phyloP scores from a whole-genome alignment of 371 early-diverging fungal species.

The Funneliformis caledonium region DNA sequence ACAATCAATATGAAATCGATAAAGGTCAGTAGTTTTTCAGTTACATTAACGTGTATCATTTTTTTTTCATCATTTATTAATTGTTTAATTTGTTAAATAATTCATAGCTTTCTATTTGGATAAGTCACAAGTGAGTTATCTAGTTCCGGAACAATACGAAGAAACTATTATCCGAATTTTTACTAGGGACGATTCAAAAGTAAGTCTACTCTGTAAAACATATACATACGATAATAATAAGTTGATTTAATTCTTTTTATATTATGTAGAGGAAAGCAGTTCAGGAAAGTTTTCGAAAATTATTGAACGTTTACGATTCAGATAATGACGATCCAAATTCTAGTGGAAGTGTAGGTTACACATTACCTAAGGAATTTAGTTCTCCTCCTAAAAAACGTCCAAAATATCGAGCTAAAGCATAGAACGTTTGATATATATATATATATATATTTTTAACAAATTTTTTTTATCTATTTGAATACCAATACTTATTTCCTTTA shows the following conservation, averaged over 20 bases:
- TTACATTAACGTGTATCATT: background rate
- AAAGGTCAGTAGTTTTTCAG: slow-evolving; percentile 46
- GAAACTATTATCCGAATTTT: slow-evolving; percentile 74
- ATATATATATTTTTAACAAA: too few relatives aligned
- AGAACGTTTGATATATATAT: too few relatives aligned
- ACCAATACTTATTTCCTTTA: too few relatives aligned
- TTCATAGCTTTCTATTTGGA: slow-evolving; percentile 53
- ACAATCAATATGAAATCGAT: slow-evolving; percentile 63
- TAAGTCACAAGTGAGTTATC: slow-evolving; percentile 71
- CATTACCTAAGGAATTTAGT: background rate
- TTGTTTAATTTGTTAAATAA: background rate
- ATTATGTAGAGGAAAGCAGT: background rate
- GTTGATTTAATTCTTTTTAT: too few relatives aligned
- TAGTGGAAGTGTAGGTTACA: background rate
- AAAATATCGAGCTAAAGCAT: too few relatives aligned
- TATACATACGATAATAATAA: background rate
- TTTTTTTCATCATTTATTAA: background rate
- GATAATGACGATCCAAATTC: background rate
- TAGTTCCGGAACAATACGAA: slow-evolving; percentile 74
- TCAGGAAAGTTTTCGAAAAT: background rate
- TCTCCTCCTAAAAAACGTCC: background rate
- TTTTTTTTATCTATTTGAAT: too few relatives aligned
- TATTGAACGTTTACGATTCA: background rate
- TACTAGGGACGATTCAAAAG: slow-evolving; percentile 64
- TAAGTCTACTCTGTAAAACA: slow-evolving; percentile 23